A percentile compares a stretch with the other conserved stretches of the same genome.
These are phyloP conservation scores for Lenzites betulinus DNA, from an alignment of 768 basidiomycete species.

Conservation along the genomic window DNA sequence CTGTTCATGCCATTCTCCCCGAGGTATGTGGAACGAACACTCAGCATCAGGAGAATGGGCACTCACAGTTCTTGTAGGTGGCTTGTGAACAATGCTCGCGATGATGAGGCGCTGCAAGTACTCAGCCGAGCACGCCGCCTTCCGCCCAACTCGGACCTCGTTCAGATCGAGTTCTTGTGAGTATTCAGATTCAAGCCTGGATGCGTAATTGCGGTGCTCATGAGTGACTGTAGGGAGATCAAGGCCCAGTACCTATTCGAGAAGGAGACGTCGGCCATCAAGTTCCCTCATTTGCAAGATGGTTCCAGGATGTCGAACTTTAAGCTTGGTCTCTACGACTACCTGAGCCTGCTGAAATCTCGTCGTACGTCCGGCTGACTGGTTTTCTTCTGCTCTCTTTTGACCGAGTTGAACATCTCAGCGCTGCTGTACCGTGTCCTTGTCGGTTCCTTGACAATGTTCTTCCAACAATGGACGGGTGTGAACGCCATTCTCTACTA, in stretches of 20 bases:
- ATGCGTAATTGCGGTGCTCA: neutral
- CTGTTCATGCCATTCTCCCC: conserved; percentile 83
- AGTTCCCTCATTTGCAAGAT: conserved; percentile 68
- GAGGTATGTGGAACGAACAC: conserved; percentile 40
- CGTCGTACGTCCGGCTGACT: conserved; percentile 37
- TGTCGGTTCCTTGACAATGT: conserved; percentile 68
- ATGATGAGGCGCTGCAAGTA: conserved; percentile 70
- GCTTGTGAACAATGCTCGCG: conserved; percentile 76
- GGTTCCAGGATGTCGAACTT: conserved; percentile 56
- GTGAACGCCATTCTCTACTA: conserved; percentile 79
- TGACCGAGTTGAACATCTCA: conserved; percentile 22
- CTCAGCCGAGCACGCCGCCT: conserved; percentile 60
- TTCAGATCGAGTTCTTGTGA: conserved; percentile 74
- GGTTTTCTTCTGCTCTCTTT: neutral
- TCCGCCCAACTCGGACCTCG: conserved; percentile 59
- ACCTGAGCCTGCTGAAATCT: conserved; percentile 59
- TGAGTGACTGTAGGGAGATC: conserved; percentile 52
- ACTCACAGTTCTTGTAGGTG: conserved; percentile 43
- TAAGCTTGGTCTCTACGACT: conserved; percentile 61
- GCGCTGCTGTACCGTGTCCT: conserved; percentile 64
- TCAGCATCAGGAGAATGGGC: neutral
- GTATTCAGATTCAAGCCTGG: conserved; percentile 29
- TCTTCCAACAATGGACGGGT: conserved; percentile 86
- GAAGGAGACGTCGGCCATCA: conserved; percentile 55
- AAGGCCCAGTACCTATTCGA: conserved; percentile 76